These are phyloP conservation scores for Aspergillus taichungensis DNA, from an alignment of 495 filamentous ascomycete species.

Conservation along the genomic window DNA sequence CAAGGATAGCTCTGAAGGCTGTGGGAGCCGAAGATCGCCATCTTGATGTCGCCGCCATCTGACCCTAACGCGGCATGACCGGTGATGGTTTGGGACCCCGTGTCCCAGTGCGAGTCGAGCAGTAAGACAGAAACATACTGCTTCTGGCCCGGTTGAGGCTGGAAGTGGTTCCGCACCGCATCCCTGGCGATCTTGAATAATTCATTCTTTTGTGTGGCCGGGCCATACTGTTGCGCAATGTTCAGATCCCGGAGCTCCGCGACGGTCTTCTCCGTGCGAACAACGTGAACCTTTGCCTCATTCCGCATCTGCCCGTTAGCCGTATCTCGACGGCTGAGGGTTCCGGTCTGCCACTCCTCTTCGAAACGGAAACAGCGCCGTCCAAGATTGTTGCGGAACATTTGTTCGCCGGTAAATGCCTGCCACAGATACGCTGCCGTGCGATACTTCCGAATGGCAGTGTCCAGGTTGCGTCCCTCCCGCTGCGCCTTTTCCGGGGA, in stretches of 20 bases:
- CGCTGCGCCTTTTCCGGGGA: constrained; percentile 62
- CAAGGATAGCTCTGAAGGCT: constrained; percentile 79
- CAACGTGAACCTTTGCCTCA: constrained; percentile 78
- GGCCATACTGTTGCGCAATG: constrained; percentile 67
- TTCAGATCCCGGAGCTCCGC: constrained; percentile 72
- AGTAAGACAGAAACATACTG: constrained; percentile 78
- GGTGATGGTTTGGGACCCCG: constrained; percentile 52
- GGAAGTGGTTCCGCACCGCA: constrained; percentile 68
- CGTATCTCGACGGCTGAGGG: constrained; percentile 60
- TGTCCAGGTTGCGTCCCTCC: constrained; percentile 74
- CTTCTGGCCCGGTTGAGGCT: constrained; percentile 62
- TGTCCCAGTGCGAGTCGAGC: constrained; percentile 84
- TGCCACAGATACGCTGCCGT: constrained; percentile 95
- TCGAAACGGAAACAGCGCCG: constrained; percentile 81
- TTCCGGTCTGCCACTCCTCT: constrained; percentile 83
- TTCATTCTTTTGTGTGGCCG: constrained; percentile 56
- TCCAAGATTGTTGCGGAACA: constrained; percentile 79
- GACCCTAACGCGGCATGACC: constrained; percentile 78
- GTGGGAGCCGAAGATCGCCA: constrained; percentile 87
- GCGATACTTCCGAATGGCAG: constrained; percentile 74
- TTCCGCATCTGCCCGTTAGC: constrained; percentile 67
- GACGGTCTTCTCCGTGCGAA: constrained; percentile 74
- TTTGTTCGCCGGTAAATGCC: constrained; percentile 89
- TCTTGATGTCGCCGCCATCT: constrained; percentile 56
- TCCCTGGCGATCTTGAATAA: constrained; percentile 68